Base-by-base conservation (phyloP, 768 basidiomycete genomes). In the Mycena rebaudengoi region DNA sequence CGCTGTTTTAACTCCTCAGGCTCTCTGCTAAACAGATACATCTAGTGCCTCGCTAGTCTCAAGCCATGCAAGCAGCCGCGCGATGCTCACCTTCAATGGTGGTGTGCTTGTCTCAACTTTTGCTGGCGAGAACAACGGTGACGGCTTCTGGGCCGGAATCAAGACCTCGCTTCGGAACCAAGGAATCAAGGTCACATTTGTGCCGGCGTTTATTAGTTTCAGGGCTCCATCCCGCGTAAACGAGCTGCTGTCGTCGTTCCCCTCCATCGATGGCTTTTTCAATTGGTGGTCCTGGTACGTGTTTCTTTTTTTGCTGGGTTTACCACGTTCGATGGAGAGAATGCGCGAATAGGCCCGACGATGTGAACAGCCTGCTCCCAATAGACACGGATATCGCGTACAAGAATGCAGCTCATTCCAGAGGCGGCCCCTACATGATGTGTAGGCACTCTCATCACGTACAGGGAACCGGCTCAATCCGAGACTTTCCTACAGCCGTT, bases 51-150 rank as follows among this genome's bases (percentile, higher is more conserved):
- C 56, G 23, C 71, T 76, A 40, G 67, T 80, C 21, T 49, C 60
- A n/a, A 69, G 61, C 14, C 77, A 78, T 61, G 70, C 74, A 16
- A 66, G 53, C 26, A 75, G 78, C 53, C 55, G 75, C 6, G 75
- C 73, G 30, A 74, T 74, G 52, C 69, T 74, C 52, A 61, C 55
- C 8, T 79, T 71, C 64, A 68, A 69, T 21, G 65, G 62, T 25
- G 60, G 60, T 1, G 68, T 74, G 4, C 68, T 80, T 29, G 74
- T 81, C 29, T 77, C 78, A 5, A 80, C 79, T 4, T 81, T 76
- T 53, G 65, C 73, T 13, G 81, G 81, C 7, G 77, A 80, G 48
- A 60, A 44, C 32, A 75, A 79, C 65, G 79, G 77, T 21, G 44
- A 73, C 35, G 43, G 61, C 54, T 70, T 72, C 74, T 72, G 58